Evolutionary conservation across 2,329 filamentous ascomycete species (phyloP).

Genomic region (Pestalotiopsis sp.): DNA sequence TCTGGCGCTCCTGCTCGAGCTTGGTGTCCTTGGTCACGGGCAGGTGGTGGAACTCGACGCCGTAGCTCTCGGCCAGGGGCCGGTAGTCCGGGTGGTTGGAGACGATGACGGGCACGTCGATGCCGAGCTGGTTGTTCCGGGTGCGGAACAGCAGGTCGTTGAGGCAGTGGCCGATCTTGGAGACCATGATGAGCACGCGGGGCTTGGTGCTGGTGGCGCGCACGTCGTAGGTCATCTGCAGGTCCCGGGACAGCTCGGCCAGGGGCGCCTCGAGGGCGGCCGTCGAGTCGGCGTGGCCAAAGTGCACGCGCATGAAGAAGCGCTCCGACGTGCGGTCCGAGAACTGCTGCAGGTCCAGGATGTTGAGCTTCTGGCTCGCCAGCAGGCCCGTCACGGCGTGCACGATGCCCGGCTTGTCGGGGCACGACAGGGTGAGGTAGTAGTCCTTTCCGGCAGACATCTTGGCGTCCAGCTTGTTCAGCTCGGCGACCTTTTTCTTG

Average conservation of each 20-base stretch:
- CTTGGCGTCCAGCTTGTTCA: not conserved
- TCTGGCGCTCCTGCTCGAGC: constrained; percentile 68
- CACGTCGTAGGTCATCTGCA: constrained; percentile 74
- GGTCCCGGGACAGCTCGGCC: constrained; percentile 60
- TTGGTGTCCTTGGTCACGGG: constrained; percentile 82
- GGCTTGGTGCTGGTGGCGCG: constrained; percentile 70
- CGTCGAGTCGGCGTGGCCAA: constrained; percentile 61
- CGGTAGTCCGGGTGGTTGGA: constrained; percentile 81
- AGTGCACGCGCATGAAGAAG: constrained; percentile 91
- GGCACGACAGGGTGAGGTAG: constrained; percentile 81
- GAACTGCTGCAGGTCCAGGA: constrained; percentile 85
- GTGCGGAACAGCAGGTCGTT: constrained; percentile 83
- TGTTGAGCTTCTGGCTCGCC: constrained; percentile 74
- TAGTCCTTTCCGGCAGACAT: constrained; percentile 49
- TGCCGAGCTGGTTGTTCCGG: constrained; percentile 72
- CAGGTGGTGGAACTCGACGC: constrained; percentile 79
- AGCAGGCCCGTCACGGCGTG: constrained; percentile 82
- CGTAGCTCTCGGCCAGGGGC: constrained; percentile 70
- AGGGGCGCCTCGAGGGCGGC: constrained; percentile 60
- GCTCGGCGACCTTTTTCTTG: not conserved
- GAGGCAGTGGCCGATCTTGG: constrained; percentile 84
- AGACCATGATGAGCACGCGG: constrained; percentile 84
- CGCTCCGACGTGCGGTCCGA: constrained; percentile 72
- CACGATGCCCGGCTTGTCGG: constrained; percentile 83
- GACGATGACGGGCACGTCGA: constrained; percentile 77